These are phyloP conservation scores for Tuber calosporum DNA, from an alignment of 495 filamentous ascomycete species.

Conservation along the genomic window DNA sequence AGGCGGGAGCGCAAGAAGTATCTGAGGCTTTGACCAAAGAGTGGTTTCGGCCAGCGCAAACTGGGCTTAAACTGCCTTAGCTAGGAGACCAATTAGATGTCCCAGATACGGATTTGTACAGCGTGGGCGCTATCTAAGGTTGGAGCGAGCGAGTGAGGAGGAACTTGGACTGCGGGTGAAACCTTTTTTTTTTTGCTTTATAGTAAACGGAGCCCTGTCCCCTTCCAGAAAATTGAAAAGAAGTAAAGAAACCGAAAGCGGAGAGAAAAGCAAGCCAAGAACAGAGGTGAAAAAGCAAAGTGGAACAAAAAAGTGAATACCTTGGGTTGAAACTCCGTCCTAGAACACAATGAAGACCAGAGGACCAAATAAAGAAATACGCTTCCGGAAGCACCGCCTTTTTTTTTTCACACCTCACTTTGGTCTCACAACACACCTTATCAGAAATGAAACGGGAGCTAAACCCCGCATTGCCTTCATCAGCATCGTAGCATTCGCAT, in stretches of 20 bases:
- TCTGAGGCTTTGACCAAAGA: slow-evolving; percentile 50
- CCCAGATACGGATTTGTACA: not conserved
- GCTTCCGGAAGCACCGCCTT: not conserved
- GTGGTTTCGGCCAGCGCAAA: slow-evolving; percentile 50
- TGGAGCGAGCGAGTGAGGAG: slow-evolving; percentile 7
- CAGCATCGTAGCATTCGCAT: not conserved
- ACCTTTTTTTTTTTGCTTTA: slow-evolving; percentile 6
- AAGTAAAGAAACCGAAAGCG: slow-evolving; percentile 4
- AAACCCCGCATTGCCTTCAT: not conserved
- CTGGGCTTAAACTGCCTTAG: slow-evolving; percentile 33
- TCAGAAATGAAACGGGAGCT: not conserved
- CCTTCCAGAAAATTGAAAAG: slow-evolving; percentile 9
- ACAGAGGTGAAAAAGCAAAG: slow-evolving; percentile 14
- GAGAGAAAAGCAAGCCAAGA: slow-evolving; percentile 16
- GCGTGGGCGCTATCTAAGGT: slow-evolving; percentile 7
- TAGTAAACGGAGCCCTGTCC: slow-evolving; percentile 3
- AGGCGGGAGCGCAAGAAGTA: slow-evolving; percentile 50
- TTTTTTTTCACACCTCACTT: not conserved
- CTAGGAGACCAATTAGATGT: not conserved
- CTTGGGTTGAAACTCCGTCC: not conserved
- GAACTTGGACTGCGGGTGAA: slow-evolving; percentile 7
- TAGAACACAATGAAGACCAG: not conserved
- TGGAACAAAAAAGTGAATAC: slow-evolving; percentile 13
- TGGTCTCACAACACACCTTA: not conserved
- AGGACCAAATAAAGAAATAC: slow-evolving; percentile 3